A percentile compares a stretch with the other conserved stretches of the same genome.
Conservation (phyloP, 768 basidiomycete species). For the Boletus eberwhitei region DNA sequence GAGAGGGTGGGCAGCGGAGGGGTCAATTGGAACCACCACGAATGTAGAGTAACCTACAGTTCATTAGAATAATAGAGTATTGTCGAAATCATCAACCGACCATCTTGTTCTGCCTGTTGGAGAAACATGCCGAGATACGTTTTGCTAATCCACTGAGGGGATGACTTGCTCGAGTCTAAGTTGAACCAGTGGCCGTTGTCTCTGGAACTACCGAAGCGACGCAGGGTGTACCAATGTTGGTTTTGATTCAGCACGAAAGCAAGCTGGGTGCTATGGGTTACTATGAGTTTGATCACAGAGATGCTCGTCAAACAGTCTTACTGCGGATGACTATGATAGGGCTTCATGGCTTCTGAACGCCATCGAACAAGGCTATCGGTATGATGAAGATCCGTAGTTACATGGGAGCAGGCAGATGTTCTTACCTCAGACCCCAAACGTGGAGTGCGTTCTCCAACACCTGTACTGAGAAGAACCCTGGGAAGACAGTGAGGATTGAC, state of each 20-base stretch:
- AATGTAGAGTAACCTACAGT: slow-evolving; percentile 78
- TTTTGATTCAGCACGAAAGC: slow-evolving; percentile 85
- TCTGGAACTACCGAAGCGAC: slow-evolving; percentile 65
- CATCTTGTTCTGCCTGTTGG: slow-evolving; percentile 83
- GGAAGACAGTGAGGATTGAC: neutral
- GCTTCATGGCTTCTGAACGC: slow-evolving; percentile 79
- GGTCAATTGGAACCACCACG: slow-evolving; percentile 64
- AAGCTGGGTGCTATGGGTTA: slow-evolving; percentile 59
- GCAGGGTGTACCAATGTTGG: slow-evolving; percentile 88
- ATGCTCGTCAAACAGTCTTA: slow-evolving; percentile 33
- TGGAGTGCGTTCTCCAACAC: slow-evolving; percentile 82
- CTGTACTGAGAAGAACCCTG: slow-evolving; percentile 91
- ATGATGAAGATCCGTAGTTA: slow-evolving; percentile 1
- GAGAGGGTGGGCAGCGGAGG: slow-evolving; percentile 47
- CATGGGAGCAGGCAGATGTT: slow-evolving; percentile 2
- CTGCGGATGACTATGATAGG: slow-evolving; percentile 76
- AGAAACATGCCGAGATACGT: slow-evolving; percentile 83
- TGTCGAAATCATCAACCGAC: slow-evolving; percentile 36
- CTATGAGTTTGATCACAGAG: slow-evolving; percentile 6
- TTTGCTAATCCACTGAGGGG: slow-evolving; percentile 81
- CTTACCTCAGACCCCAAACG: slow-evolving; percentile 80
- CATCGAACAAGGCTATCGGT: slow-evolving; percentile 64
- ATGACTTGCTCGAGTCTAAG: slow-evolving; percentile 67
- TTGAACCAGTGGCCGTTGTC: slow-evolving; percentile 80
- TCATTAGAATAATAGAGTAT: slow-evolving; percentile 5